These are phyloP conservation scores for Fusarium globosum DNA, from an alignment of 2,329 filamentous ascomycete genomes.

Conservation along the genomic window DNA sequence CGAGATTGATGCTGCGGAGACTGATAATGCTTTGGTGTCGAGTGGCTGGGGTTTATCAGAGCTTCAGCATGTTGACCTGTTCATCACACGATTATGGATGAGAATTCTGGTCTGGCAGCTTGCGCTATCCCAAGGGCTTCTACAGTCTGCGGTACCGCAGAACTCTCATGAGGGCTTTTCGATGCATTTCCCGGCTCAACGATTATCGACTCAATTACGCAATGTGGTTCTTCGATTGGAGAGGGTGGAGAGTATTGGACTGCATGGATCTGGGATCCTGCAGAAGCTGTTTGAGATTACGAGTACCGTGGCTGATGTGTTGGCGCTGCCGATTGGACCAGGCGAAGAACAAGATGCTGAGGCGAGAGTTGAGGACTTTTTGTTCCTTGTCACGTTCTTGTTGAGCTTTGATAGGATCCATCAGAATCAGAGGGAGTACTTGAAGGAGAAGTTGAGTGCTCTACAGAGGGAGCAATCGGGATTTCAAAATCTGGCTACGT, in stretches of 20 bases:
- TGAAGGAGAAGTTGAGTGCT: conserved; percentile 53
- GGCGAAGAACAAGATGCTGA: conserved; percentile 55
- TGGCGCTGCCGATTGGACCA: conserved; percentile 59
- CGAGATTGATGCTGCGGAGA: conserved; percentile 48
- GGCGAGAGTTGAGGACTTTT: conserved; percentile 63
- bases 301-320: conserved; percentile 68
- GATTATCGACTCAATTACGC: conserved; percentile 53
- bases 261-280: conserved; percentile 67
- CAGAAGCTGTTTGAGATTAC: conserved; percentile 71
- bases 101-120: conserved; percentile 57
- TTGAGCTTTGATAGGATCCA: conserved; percentile 62
- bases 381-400: conserved; percentile 63
- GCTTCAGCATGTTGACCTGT: conserved; percentile 54
- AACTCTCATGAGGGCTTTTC: conserved; percentile 52
- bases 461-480: conserved; percentile 41
- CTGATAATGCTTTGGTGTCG: conserved; percentile 39
- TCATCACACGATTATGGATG: conserved; percentile 55
- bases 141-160: conserved; percentile 49
- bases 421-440: conserved; percentile 56
- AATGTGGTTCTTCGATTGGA: conserved; percentile 50
- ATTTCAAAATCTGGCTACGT: conserved; percentile 15
- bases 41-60: conserved; percentile 48
- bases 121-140: conserved; percentile 52
- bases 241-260: conserved; percentile 58
- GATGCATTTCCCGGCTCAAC: conserved; percentile 53